A percentile compares a stretch with the other conserved stretches of the same genome.
Evolutionary conservation across 2,329 filamentous ascomycete species (phyloP).

Genomic region (Teratosphaeria nubilosa): DNA sequence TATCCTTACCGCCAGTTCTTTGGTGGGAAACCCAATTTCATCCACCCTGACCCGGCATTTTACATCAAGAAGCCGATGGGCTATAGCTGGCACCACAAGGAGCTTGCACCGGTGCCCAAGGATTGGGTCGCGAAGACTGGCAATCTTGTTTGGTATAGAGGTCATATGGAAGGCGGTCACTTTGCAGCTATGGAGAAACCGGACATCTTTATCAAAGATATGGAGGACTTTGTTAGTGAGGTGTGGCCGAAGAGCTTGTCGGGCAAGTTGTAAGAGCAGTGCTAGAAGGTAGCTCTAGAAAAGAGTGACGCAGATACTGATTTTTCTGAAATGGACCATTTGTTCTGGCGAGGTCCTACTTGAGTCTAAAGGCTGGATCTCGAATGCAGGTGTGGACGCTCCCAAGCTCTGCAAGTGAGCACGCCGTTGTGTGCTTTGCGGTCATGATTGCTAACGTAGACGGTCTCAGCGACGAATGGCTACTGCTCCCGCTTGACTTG

Average conservation of each 20-base stretch:
- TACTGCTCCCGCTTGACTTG: neutral
- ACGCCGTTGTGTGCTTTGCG: neutral
- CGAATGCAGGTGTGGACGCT: no score
- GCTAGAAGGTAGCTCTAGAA: no score
- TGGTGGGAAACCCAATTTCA: slow-evolving; percentile 14
- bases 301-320: no score
- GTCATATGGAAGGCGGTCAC: slow-evolving; percentile 31
- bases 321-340: no score
- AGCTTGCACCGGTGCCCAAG: slow-evolving; percentile 31
- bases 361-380: no score
- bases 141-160: slow-evolving; percentile 30
- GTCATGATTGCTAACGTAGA: neutral
- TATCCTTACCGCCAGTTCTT: slow-evolving; percentile 40
- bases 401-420: neutral
- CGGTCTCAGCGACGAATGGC: no score
- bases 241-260: slow-evolving; percentile 17
- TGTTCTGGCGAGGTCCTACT: no score
- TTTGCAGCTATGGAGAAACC: slow-evolving; percentile 29
- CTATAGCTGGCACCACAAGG: slow-evolving; percentile 35
- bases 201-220: slow-evolving; percentile 19
- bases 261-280: neutral
- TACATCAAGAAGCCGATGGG: slow-evolving; percentile 33
- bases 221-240: slow-evolving; percentile 23
- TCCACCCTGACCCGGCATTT: slow-evolving; percentile 15
- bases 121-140: slow-evolving; percentile 28